phyloP scores from a whole-genome alignment of 768 basidiomycete species.

The Leucogyrophana mollusca region DNA sequence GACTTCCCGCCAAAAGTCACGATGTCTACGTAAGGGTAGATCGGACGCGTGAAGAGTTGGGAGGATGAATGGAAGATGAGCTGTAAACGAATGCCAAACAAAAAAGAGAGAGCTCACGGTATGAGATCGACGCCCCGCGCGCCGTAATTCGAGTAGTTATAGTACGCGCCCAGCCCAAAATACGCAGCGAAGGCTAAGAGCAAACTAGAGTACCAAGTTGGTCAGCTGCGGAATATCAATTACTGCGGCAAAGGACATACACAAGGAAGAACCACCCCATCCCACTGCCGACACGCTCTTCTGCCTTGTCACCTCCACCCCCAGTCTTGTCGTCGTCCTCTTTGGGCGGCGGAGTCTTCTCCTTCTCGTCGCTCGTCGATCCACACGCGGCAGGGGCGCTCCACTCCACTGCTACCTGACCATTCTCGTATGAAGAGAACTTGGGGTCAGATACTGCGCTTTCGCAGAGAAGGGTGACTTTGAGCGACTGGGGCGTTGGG shows the following conservation, averaged over 20 bases:
- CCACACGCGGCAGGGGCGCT: conserved; percentile 57
- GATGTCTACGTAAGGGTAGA: no score
- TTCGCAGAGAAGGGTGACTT: conserved; percentile 60
- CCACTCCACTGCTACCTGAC: conserved; percentile 61
- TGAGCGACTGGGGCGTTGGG: conserved; percentile 55
- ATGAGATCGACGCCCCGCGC: conserved; percentile 80
- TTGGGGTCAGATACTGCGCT: conserved; percentile 42
- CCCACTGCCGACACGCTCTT: conserved; percentile 60
- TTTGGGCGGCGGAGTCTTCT: conserved; percentile 13
- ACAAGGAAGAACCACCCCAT: conserved; percentile 89
- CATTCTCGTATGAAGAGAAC: conserved; percentile 61
- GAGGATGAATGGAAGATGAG: not conserved
- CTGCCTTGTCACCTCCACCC: conserved; percentile 24
- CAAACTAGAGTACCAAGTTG: conserved; percentile 37
- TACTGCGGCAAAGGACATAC: conserved; percentile 43
- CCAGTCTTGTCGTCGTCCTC: conserved; percentile 21
- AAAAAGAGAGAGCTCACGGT: conserved; percentile 57
- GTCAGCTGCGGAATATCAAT: not conserved
- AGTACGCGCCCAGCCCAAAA: conserved; percentile 78
- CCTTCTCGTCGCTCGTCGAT: conserved; percentile 11
- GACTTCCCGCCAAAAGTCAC: conserved; percentile 89
- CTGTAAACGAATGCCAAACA: conserved; percentile 1
- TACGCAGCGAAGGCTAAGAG: conserved; percentile 68
- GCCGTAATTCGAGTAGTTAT: conserved; percentile 87
- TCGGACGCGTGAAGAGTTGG: no score